Conservation (phyloP, 345 rosid genomes). For the Sisymbrium altissimum region DNA sequence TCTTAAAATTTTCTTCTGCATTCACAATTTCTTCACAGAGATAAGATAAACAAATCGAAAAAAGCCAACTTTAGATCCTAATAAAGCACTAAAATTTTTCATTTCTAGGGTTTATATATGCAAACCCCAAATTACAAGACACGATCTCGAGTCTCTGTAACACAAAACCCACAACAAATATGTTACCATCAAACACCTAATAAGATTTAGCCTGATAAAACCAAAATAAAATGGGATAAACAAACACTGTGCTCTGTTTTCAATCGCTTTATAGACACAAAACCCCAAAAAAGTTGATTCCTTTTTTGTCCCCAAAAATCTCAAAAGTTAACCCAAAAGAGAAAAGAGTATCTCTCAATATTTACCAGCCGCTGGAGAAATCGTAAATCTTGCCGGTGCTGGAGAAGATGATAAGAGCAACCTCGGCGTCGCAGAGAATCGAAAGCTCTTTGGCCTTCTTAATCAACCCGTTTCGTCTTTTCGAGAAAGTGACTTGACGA, state of each 20-base stretch:
- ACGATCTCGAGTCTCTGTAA: not conserved
- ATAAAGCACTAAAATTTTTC: not conserved
- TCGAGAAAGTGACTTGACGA: conserved; percentile 97
- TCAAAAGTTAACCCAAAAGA: not conserved
- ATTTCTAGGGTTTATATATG: conserved; percentile 9
- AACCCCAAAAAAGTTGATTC: not conserved
- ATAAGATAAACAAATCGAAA: not conserved
- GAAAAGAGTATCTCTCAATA: not conserved
- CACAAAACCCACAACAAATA: not conserved
- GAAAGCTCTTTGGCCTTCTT: conserved; percentile 86
- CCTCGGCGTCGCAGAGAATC: conserved; percentile 85
- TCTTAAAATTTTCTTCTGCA: not conserved
- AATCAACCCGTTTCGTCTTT: conserved; percentile 80
- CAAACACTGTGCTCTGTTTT: conserved; percentile 24
- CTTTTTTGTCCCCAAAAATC: not conserved
- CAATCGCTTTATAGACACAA: not conserved
- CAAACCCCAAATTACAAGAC: not conserved
- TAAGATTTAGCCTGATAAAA: not conserved
- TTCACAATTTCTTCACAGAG: not conserved
- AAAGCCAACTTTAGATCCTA: not conserved
- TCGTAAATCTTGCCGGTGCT: conserved; percentile 84
- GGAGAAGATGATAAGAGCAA: conserved; percentile 88
- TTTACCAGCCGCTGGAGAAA: conserved; percentile 68
- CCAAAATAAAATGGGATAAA: too few relatives aligned
- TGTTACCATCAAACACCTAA: not conserved